Conservation (phyloP, 2,329 filamentous ascomycete genomes). For the Scedosporium apiospermum region DNA sequence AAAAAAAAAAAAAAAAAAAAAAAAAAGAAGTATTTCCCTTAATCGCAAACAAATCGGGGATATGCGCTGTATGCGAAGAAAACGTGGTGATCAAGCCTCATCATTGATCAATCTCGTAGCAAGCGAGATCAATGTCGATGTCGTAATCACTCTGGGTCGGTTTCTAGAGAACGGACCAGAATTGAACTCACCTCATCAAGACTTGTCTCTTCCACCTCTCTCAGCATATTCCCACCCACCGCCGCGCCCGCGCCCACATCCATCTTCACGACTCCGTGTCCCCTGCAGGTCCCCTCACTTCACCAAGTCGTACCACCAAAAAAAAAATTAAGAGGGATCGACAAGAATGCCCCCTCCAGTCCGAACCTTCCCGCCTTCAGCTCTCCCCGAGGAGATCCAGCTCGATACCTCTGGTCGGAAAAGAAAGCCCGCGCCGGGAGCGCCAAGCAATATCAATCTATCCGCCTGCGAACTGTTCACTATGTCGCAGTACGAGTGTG, state of each 20-base stretch:
- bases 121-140: constrained; percentile 7
- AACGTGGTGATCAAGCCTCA: neutral
- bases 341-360: constrained; percentile 48
- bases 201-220: constrained; percentile 46
- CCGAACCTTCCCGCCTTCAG: constrained; percentile 40
- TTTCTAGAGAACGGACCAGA: constrained; percentile 6
- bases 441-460: constrained; percentile 34
- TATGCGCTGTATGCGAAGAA: constrained; percentile 4
- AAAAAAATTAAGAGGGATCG: neutral
- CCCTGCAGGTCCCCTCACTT: neutral
- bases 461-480: constrained; percentile 44
- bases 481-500: constrained; percentile 53
- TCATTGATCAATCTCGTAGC: neutral
- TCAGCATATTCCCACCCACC: constrained; percentile 39
- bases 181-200: constrained; percentile 45
- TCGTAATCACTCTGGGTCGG: constrained; percentile 5
- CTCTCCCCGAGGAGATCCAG: constrained; percentile 42
- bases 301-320: neutral
- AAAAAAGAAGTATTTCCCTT: too few species aligned
- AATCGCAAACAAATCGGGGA: neutral
- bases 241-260: constrained; percentile 26
- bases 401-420: constrained; percentile 36
- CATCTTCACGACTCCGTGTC: constrained; percentile 13
- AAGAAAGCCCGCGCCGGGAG: constrained; percentile 35
- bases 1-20: too few species aligned